phyloP scores from a whole-genome alignment of 2,329 filamentous ascomycete species.

The Metarhizium anisopliae region DNA sequence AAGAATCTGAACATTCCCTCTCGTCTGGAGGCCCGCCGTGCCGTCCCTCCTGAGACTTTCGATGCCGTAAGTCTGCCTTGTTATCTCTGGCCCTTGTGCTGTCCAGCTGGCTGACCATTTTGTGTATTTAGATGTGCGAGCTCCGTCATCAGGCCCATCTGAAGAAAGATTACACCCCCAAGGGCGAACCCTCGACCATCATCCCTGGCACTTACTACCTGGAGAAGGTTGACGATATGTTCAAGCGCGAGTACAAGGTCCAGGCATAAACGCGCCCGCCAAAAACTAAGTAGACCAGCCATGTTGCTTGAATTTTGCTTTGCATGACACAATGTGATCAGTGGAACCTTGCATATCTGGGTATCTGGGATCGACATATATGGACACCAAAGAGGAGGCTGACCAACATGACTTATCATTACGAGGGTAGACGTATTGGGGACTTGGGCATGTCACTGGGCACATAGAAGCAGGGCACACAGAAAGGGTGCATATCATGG shows the following conservation, averaged over 20 bases:
- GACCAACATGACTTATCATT: slow-evolving; percentile 1
- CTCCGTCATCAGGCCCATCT: slow-evolving; percentile 77
- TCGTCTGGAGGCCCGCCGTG: slow-evolving; percentile 55
- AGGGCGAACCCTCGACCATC: slow-evolving; percentile 59
- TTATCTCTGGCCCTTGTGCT: too few relatives aligned
- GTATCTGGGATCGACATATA: slow-evolving; percentile 1
- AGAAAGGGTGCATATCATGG: not conserved
- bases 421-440: slow-evolving; percentile 8
- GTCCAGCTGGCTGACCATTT: slow-evolving; percentile 10
- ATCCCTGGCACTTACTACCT: slow-evolving; percentile 66
- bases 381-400: not conserved
- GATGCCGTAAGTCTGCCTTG: slow-evolving; percentile 45
- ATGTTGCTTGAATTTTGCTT: slow-evolving; percentile 4
- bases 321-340: not conserved
- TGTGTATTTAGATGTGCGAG: slow-evolving; percentile 56
- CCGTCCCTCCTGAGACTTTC: slow-evolving; percentile 62
- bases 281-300: not conserved
- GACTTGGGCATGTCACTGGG: slow-evolving; percentile 5
- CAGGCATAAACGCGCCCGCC: slow-evolving; percentile 48
- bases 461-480: slow-evolving; percentile 6
- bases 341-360: slow-evolving; percentile 2
- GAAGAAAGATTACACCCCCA: slow-evolving; percentile 67
- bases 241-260: slow-evolving; percentile 68
- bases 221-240: slow-evolving; percentile 75
- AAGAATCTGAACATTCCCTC: slow-evolving; percentile 62